Base-by-base conservation (phyloP, 208 protist genomes). In the Trypanosoma caninum region DNA sequence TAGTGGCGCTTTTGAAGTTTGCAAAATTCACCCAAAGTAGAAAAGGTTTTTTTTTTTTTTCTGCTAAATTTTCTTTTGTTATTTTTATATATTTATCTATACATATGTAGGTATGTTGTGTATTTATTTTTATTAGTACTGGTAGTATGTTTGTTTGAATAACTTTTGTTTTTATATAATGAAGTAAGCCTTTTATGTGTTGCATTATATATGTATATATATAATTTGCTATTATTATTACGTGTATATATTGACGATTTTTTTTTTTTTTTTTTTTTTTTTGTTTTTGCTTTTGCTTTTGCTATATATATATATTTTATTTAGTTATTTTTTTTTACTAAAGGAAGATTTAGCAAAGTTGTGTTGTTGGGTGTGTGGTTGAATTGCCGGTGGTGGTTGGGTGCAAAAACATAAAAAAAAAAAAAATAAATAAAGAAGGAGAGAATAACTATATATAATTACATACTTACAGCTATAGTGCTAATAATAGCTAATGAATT, bases 1-100 rank as follows among this genome's bases (percentile, higher is more conserved):
- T 57, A 94, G 75, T 68, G 88, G 81, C 14, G 82, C 84, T 2
- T 81, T 89, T 31, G 88, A 88, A 11, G 68, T 91, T 6, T 74
- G 68, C 59, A 82, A 82, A 41, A 76, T 92, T 10, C 88, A 89
- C 34, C 88, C 86, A 2, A 65, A 81, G 14, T 88, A 82, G 72
- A 14, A 22, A 1, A 23, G 8, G 10, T 50, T 59, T 35, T 37
- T 45, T 27, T 6, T 67, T 6, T 61, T 22, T 65, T 6, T 55
- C 23, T 54, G 5, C n/a, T n/a, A n/a, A n/a, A n/a, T 51, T 59
- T 35, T 56, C 11, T 41, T 35, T 42, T 9, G 13, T 22, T 56
- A 41, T 7, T 45, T 45, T n/a, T 38, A 14, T 38, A 14, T 38
- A 7, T 38, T 13, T 38, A 13, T 38, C 9, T 38, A 7, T 47